These are phyloP conservation scores for Phytophthora pini DNA, from an alignment of 352 stramenopile species.

Conservation along the genomic window DNA sequence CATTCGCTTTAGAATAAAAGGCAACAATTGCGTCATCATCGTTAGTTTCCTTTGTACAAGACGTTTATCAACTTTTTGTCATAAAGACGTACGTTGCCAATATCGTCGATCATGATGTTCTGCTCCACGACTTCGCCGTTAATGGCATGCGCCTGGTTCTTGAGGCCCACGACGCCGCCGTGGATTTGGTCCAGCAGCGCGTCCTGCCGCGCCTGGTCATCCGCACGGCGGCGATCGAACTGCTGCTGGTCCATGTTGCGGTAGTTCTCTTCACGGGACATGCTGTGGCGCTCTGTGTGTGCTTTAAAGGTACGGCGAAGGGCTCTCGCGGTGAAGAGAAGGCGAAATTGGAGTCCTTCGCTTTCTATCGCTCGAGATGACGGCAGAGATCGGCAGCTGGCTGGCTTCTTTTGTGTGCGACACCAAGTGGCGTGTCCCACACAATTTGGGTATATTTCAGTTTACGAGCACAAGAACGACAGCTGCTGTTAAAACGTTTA, in stretches of 20 bases:
- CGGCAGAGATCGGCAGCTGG: constrained; percentile 40
- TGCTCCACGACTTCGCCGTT: constrained; percentile 87
- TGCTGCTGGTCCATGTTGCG: constrained; percentile 77
- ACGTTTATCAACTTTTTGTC: background rate
- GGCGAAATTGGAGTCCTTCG: constrained; percentile 9
- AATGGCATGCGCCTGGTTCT: constrained; percentile 86
- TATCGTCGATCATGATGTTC: constrained; percentile 85
- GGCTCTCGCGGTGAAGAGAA: constrained; percentile 30
- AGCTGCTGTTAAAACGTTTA: background rate
- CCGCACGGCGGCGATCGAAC: constrained; percentile 58
- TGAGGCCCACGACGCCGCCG: constrained; percentile 75
- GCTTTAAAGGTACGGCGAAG: background rate
- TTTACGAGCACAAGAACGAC: constrained; percentile 5
- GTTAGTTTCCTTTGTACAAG: constrained; percentile 11
- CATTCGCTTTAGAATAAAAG: constrained; percentile 51
- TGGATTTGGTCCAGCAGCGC: constrained; percentile 81
- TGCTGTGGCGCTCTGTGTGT: constrained; percentile 7
- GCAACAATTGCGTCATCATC: constrained; percentile 17
- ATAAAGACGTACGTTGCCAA: constrained; percentile 55
- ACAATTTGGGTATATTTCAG: constrained; percentile 14
- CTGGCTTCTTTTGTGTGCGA: constrained; percentile 35
- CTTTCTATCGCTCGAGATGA: constrained; percentile 25
- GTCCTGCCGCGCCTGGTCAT: constrained; percentile 73
- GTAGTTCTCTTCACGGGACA: constrained; percentile 58
- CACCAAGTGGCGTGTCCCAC: constrained; percentile 21